Evolutionary conservation across 257 asterid species (phyloP).

Genomic region (Scutellaria galericulata): DNA sequence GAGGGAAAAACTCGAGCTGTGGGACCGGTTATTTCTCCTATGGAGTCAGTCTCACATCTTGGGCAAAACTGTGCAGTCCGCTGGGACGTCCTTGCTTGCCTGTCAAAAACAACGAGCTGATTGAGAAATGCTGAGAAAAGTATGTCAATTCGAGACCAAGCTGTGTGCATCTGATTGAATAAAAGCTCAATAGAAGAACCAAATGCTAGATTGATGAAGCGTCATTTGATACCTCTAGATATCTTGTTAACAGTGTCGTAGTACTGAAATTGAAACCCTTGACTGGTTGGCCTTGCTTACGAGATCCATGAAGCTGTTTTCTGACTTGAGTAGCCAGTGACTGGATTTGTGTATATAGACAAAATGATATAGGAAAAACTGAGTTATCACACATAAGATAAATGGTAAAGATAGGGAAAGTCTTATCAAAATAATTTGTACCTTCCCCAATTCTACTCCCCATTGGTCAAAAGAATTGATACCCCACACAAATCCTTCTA

Average conservation of each 20-base stretch:
- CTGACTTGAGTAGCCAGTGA: slow-evolving; percentile 96
- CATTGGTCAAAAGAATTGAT: slow-evolving; percentile 99
- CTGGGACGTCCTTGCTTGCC: slow-evolving; percentile 66
- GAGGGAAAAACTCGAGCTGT: slow-evolving; percentile 1
- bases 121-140: slow-evolving; percentile 18
- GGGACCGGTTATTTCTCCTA: not conserved
- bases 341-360: slow-evolving; percentile 44
- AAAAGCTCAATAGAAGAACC: not conserved
- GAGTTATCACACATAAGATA: slow-evolving; percentile 14
- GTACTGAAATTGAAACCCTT: slow-evolving; percentile 94
- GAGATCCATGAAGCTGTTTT: slow-evolving; percentile 94
- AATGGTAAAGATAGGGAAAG: slow-evolving; percentile 16
- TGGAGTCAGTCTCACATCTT: slow-evolving; percentile 46
- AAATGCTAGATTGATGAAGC: slow-evolving; percentile 15
- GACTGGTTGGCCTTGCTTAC: slow-evolving; percentile 76
- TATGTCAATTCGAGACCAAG: not conserved
- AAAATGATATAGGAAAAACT: slow-evolving; percentile 10
- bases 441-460: slow-evolving; percentile 99
- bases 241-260: slow-evolving; percentile 60
- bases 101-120: slow-evolving; percentile 38
- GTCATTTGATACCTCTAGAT: slow-evolving; percentile 64
- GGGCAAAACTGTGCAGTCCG: slow-evolving; percentile 69
- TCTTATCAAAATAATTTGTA: slow-evolving; percentile 30
- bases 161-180: not conserved
- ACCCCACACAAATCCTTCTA: slow-evolving; percentile 96